Evolutionary conservation across 129 eudicot species (phyloP).

Genomic region (Helianthus annuus): HanXRQr2.0-SUNRISE NC_035441.2:72728239-72728738

Average conservation of each 20-base stretch:
- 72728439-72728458: background rate
- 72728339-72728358: constrained; percentile 18
- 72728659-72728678: background rate
- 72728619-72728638: constrained; percentile 27
- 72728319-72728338: constrained; percentile 44
- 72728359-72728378: constrained; percentile 47
- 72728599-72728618: constrained; percentile 37
- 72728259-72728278: constrained; percentile 88
- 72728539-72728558: constrained; percentile 87
- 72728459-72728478: background rate
- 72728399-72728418: constrained; percentile 4
- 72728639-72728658: background rate
- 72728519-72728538: constrained; percentile 90
- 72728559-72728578: constrained; percentile 87
- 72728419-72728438: background rate
- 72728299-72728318: constrained; percentile 91
- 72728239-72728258: constrained; percentile 80
- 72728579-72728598: constrained; percentile 42
- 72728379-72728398: constrained; percentile 55
- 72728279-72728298: constrained; percentile 92
- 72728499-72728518: constrained; percentile 77
- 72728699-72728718: too few relatives aligned
- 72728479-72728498: constrained; percentile 42
- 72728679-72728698: background rate
- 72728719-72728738: too few relatives aligned